Evolutionary conservation across 2,329 filamentous ascomycete genomes (phyloP).

Genomic region (Lachnellula hyalina): DNA sequence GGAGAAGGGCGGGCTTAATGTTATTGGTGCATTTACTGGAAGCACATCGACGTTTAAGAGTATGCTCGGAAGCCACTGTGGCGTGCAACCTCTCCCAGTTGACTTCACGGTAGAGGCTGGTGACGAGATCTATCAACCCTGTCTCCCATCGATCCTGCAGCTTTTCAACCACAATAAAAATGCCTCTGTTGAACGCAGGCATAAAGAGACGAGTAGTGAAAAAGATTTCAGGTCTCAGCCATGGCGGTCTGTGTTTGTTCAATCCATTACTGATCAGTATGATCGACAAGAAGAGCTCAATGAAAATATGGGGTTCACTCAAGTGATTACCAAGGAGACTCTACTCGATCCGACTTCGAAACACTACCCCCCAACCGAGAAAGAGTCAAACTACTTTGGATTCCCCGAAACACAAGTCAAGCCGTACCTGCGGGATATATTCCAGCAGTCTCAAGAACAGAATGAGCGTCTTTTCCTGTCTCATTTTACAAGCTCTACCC

Average conservation of each 20-base stretch:
- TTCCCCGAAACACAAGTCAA: slow-evolving; percentile 36
- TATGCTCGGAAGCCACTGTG: slow-evolving; percentile 35
- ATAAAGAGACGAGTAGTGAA: neutral
- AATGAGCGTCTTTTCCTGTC: slow-evolving; percentile 33
- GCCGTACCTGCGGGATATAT: slow-evolving; percentile 34
- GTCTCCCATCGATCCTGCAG: slow-evolving; percentile 34
- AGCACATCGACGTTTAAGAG: slow-evolving; percentile 37
- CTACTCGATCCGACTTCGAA: slow-evolving; percentile 28
- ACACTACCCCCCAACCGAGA: slow-evolving; percentile 23
- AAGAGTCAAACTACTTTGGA: slow-evolving; percentile 40
- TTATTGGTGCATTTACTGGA: slow-evolving; percentile 35
- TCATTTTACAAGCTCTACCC: slow-evolving; percentile 34
- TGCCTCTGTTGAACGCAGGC: neutral
- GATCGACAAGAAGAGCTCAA: slow-evolving; percentile 34
- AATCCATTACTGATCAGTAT: slow-evolving; percentile 36
- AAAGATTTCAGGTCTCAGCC: slow-evolving; percentile 10
- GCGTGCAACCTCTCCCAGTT: slow-evolving; percentile 35
- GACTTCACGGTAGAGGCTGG: slow-evolving; percentile 35
- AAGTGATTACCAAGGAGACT: slow-evolving; percentile 29
- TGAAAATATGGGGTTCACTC: slow-evolving; percentile 34
- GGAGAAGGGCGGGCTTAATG: slow-evolving; percentile 32
- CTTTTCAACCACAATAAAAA: slow-evolving; percentile 33
- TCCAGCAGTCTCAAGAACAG: slow-evolving; percentile 26
- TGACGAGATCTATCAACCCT: slow-evolving; percentile 36
- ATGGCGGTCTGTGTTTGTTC: slow-evolving; percentile 34